Percentiles rank a stretch among this genome's conserved stretches.
Evolutionary conservation across 306 rosid genomes (phyloP).

Genomic region (Prunus dulcis): DNA sequence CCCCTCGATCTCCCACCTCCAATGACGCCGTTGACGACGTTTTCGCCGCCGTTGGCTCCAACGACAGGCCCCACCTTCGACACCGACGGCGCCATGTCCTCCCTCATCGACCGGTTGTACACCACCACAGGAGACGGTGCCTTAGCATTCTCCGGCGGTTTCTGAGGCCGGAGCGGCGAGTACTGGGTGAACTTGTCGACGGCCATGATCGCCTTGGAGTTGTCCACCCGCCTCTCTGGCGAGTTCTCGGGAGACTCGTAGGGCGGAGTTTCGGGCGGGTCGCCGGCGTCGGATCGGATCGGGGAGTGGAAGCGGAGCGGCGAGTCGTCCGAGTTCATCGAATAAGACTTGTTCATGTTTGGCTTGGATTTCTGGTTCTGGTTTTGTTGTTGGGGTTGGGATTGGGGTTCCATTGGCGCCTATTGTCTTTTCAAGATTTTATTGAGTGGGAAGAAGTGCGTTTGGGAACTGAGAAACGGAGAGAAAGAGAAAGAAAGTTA

Average conservation of each 20-base stretch:
- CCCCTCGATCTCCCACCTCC: conserved; percentile 35
- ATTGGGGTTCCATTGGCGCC: conserved; percentile 26
- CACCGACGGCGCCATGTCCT: conserved; percentile 38
- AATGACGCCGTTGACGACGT: neutral
- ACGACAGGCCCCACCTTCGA: conserved; percentile 42
- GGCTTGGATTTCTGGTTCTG: neutral
- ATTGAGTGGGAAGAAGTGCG: conserved; percentile 22
- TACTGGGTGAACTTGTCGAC: conserved; percentile 37
- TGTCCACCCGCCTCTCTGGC: conserved; percentile 39
- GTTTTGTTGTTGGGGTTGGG: conserved; percentile 13
- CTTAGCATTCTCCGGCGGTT: conserved; percentile 24
- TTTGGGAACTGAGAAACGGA: conserved; percentile 42
- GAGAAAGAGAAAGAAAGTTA: conserved; percentile 6
- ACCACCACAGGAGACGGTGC: conserved; percentile 26
- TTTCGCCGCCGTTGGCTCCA: conserved; percentile 22
- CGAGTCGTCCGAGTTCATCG: conserved; percentile 57
- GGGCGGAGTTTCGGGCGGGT: conserved; percentile 52
- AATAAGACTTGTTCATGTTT: conserved; percentile 51
- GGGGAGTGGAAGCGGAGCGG: conserved; percentile 71
- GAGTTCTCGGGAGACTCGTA: conserved; percentile 58
- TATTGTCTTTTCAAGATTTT: conserved; percentile 15
- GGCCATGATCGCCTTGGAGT: conserved; percentile 57
- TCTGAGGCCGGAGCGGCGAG: conserved; percentile 42
- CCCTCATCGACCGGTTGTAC: conserved; percentile 41
- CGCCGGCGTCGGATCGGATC: conserved; percentile 66